Evolutionary conservation across 1,139 yeast species (phyloP).

Genomic region (Pichia sp.): DNA sequence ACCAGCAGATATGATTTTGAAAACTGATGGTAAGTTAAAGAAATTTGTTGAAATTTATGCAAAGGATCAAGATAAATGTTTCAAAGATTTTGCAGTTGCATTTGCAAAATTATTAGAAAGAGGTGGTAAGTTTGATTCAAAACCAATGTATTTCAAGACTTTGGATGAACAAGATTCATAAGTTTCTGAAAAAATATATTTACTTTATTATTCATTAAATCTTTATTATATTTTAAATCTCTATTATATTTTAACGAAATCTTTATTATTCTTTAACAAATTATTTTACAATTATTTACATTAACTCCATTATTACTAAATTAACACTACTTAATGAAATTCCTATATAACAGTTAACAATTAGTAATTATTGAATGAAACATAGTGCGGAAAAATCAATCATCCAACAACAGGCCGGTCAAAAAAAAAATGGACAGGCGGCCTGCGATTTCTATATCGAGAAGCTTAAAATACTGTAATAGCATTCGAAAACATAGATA

Average conservation of each 20-base stretch:
- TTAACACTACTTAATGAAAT: too few species aligned
- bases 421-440: too few species aligned
- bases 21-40: slow-evolving; percentile 42
- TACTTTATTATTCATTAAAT: background rate
- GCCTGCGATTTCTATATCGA: too few species aligned
- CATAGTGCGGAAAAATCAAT: too few species aligned
- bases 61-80: slow-evolving; percentile 44
- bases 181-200: too few species aligned
- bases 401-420: too few species aligned
- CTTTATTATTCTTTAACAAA: background rate
- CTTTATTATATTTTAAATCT: background rate
- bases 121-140: slow-evolving; percentile 44
- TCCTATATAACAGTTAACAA: too few species aligned
- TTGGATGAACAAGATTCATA: slow-evolving; percentile 52
- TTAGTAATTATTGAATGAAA: too few species aligned
- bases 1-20: slow-evolving; percentile 55
- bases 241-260: background rate
- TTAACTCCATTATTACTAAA: background rate
- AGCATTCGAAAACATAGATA: too few species aligned
- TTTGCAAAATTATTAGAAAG: slow-evolving; percentile 54
- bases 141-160: slow-evolving; percentile 54
- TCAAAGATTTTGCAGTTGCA: slow-evolving; percentile 45
- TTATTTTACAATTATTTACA: background rate
- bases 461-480: too few species aligned
- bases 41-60: slow-evolving; percentile 51